Base-by-base conservation (phyloP, 2,329 filamentous ascomycete genomes). In the Daldinia eschscholtzii region DNA sequence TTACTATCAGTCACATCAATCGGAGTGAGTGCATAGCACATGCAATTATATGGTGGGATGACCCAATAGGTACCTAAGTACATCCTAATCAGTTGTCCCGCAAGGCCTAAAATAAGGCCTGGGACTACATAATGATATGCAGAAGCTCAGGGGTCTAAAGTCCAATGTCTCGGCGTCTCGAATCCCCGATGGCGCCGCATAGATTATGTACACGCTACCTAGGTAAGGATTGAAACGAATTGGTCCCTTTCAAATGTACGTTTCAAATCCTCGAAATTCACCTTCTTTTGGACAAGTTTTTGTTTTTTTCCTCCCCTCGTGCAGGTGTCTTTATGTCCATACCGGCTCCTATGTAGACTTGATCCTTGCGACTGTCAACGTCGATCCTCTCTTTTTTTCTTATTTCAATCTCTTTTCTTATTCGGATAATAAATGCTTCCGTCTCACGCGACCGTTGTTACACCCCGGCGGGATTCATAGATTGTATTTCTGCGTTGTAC, bases 201-300 rank as follows among this genome's bases (percentile, higher is more conserved):
- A 57, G 50, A n/a, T 35, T 35, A 35, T 35, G 33, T 35, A 35
- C 33, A 35, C 4, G 2, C 20, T 23, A 23, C 20, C 20, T 33
- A 33, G 30, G 30, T 7, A 57, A 57, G 52, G 52, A 55, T 55
- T 26, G 52, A 10, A 55, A 53, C 60, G 18, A 57, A 23, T 59
- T 53, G 33, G 55, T 58, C 57, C 57, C 56, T 61, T 35, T 13
- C 13, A 39, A 15, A 23, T 64, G 44, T 39, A 61, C 42, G 68
- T 70, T 70, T 70, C 68, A 68, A 61, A 67, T 50, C 50, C 44
- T 60, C 48, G 10, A 20, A 60, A 37, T 52, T 52, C 57, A 58
- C 57, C 52, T 26, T 61, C 53, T 53, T 62, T 70, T 62, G 10
- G 13, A 60, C 57, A 48, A 6, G 13, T 41, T 50, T 67, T 55